phyloP scores from a whole-genome alignment of 352 stramenopile genomes.

The Globisporangium solare region DNA sequence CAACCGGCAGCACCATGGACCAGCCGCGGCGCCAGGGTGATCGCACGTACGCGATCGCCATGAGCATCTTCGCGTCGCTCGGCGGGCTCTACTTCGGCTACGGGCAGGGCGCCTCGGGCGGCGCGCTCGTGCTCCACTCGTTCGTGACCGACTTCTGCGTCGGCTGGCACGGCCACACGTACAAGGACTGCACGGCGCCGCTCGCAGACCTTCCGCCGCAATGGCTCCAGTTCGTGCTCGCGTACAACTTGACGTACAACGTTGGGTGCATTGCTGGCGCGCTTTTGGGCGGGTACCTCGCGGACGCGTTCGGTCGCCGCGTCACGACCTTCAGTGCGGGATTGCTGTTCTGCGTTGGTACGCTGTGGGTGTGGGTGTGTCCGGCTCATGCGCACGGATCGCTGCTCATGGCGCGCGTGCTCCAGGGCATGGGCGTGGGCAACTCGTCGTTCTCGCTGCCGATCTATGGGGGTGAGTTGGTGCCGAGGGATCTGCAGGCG shows the following conservation, averaged over 20 bases:
- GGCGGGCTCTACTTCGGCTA: slow-evolving; percentile 31
- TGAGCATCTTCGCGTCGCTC: slow-evolving; percentile 22
- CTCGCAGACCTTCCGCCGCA: slow-evolving; percentile 10
- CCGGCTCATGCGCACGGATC: slow-evolving; percentile 8
- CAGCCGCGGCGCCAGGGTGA: not conserved
- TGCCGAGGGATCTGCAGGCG: not conserved
- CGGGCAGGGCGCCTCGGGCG: slow-evolving; percentile 24
- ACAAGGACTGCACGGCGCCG: slow-evolving; percentile 19
- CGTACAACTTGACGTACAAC: slow-evolving; percentile 27
- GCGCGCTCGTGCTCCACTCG: slow-evolving; percentile 23
- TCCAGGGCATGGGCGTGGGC: slow-evolving; percentile 20
- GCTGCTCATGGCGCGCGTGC: slow-evolving; percentile 18
- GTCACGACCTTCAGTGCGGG: slow-evolving; percentile 21
- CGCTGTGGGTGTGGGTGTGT: slow-evolving; percentile 17
- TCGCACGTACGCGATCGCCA: slow-evolving; percentile 16
- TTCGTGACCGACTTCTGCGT: slow-evolving; percentile 29
- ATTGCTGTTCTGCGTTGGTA: slow-evolving; percentile 22
- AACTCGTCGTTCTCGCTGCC: slow-evolving; percentile 27
- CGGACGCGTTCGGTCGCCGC: slow-evolving; percentile 19
- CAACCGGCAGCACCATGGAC: no score
- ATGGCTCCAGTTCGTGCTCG: slow-evolving; percentile 21
- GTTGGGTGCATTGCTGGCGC: slow-evolving; percentile 20
- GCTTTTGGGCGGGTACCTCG: slow-evolving; percentile 17
- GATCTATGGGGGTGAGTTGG: slow-evolving; percentile 8
- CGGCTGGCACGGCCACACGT: slow-evolving; percentile 21